A percentile compares a stretch with the other conserved stretches of the same genome.
phyloP scores from a whole-genome alignment of 768 basidiomycete species.

The Leccinum longicurvipes region DNA sequence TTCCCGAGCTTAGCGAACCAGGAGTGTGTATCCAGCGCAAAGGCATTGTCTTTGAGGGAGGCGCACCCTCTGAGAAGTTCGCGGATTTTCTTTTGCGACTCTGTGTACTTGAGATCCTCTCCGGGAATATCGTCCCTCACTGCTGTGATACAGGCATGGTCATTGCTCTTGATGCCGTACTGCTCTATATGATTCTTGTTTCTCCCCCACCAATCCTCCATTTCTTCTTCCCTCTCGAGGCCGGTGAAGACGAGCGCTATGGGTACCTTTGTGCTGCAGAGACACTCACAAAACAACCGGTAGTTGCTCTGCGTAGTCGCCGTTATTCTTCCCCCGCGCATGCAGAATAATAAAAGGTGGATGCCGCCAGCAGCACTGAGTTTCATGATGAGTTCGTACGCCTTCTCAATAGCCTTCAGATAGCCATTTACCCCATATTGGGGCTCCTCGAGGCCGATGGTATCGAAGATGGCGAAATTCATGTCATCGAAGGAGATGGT shows the following conservation, averaged over 20 bases:
- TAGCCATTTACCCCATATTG: slow-evolving; percentile 28
- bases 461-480: slow-evolving; percentile 31
- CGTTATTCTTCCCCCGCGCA: slow-evolving; percentile 39
- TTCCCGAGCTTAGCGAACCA: slow-evolving; percentile 18
- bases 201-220: slow-evolving; percentile 36
- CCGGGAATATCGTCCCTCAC: slow-evolving; percentile 21
- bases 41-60: slow-evolving; percentile 7
- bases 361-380: slow-evolving; percentile 34
- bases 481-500: slow-evolving; percentile 18
- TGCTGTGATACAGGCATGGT: slow-evolving; percentile 31
- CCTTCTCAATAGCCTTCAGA: slow-evolving; percentile 26
- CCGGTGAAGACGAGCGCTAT: slow-evolving; percentile 40
- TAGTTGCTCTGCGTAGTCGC: slow-evolving; percentile 38
- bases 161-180: slow-evolving; percentile 27
- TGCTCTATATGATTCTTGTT: slow-evolving; percentile 22
- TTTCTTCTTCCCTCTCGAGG: slow-evolving; percentile 32
- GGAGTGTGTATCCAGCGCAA: slow-evolving; percentile 10
- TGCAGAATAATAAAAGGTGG: slow-evolving; percentile 41
- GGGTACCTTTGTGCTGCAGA: slow-evolving; percentile 38
- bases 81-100: slow-evolving; percentile 22
- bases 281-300: slow-evolving; percentile 36
- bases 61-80: slow-evolving; percentile 18
- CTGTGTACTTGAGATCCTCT: slow-evolving; percentile 20
- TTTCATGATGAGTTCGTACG: slow-evolving; percentile 31
- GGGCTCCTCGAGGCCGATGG: slow-evolving; percentile 35